Evolutionary conservation across 163 green algal species (phyloP).

Genomic region (Scenedesmus sp.): DNA sequence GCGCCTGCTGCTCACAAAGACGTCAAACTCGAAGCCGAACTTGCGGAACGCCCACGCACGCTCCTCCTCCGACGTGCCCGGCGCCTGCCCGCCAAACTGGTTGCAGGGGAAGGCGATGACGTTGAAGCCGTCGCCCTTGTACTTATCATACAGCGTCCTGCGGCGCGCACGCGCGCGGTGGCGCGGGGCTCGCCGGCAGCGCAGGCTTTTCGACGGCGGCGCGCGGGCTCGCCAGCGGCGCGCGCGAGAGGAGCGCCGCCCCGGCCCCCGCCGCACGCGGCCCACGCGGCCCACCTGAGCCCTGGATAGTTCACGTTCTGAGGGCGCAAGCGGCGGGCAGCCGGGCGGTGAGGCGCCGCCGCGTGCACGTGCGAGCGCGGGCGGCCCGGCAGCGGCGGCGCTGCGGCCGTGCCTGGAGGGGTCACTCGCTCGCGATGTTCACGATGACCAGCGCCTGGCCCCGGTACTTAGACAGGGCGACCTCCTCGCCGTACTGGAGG

Average conservation of each 20-base stretch:
- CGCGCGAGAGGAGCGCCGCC: too few species aligned
- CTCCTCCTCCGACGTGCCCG: slow-evolving; percentile 77
- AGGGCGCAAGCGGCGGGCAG: too few species aligned
- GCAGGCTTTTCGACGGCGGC: too few species aligned
- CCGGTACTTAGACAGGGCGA: slow-evolving; percentile 62
- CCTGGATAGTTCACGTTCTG: slow-evolving; percentile 85
- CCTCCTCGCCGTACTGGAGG: slow-evolving; percentile 53
- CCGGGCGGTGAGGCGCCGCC: too few species aligned
- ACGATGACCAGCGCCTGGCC: slow-evolving; percentile 69
- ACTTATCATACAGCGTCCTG: slow-evolving; percentile 84
- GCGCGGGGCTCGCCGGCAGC: too few species aligned
- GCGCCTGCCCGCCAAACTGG: slow-evolving; percentile 49
- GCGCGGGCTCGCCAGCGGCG: too few species aligned
- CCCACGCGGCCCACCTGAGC: too few species aligned
- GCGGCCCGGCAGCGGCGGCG: too few species aligned
- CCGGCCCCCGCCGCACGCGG: too few species aligned
- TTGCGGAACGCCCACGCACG: slow-evolving; percentile 82
- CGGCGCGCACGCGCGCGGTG: too few species aligned
- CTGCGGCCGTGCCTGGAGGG: slow-evolving; percentile 70
- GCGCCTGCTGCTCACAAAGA: slow-evolving; percentile 56
- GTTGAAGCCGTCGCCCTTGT: slow-evolving; percentile 77
- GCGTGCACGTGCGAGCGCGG: too few species aligned
- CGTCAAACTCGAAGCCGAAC: slow-evolving; percentile 82
- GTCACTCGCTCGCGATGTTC: slow-evolving; percentile 81
- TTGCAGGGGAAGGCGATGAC: slow-evolving; percentile 84